Evolutionary conservation across 495 filamentous ascomycete species (phyloP).

Genomic region (Sordaria brevicollis): DNA sequence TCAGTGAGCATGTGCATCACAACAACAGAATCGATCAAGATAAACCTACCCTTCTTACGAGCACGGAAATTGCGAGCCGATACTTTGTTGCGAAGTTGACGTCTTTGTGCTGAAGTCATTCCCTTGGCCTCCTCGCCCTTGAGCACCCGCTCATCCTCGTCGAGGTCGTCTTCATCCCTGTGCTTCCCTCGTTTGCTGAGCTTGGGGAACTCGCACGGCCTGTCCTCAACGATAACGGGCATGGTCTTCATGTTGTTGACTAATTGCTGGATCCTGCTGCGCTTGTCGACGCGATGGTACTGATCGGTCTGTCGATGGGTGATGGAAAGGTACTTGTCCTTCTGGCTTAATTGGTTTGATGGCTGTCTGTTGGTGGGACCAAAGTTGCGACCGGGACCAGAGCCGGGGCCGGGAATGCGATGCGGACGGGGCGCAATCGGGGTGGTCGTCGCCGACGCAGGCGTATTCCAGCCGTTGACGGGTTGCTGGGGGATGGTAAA

Average conservation of each 20-base stretch:
- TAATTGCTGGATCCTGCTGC: background rate
- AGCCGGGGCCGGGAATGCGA: background rate
- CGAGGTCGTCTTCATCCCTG: slow-evolving; percentile 87
- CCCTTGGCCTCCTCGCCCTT: slow-evolving; percentile 97
- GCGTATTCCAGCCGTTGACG: background rate
- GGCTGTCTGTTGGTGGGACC: background rate
- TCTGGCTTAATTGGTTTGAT: background rate
- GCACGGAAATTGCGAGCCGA: slow-evolving; percentile 94
- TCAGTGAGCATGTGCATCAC: background rate
- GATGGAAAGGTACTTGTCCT: background rate
- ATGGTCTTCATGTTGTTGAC: background rate
- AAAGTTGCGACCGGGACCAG: background rate
- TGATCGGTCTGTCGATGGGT: background rate
- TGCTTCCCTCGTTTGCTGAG: background rate
- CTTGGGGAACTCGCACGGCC: background rate
- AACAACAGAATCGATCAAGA: background rate
- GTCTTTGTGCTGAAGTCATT: slow-evolving; percentile 83
- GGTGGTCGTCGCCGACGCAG: background rate
- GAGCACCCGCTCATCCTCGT: slow-evolving; percentile 88
- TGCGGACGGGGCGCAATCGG: background rate
- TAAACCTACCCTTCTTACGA: slow-evolving; percentile 75
- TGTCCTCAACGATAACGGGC: background rate
- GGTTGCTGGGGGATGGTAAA: background rate
- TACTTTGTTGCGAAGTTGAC: slow-evolving; percentile 95
- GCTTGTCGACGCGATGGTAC: background rate